Evolutionary conservation across 106 monocot species (phyloP), one percentile per base, ranked within the genome.

Genomic region (Vanilla planifolia): DNA sequence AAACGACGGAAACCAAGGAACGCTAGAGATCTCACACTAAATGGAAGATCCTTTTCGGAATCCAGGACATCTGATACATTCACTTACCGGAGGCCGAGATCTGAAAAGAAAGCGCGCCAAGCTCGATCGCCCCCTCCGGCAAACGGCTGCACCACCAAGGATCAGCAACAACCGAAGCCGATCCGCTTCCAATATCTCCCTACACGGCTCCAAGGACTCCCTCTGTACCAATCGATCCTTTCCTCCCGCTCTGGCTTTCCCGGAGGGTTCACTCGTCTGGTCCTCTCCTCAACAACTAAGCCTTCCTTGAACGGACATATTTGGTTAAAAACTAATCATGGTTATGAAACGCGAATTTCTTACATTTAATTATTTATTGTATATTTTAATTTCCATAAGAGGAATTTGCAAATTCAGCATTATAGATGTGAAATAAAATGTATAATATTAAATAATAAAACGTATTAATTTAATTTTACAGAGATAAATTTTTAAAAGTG

Each of bases 71-170:
- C 42, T 15, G 60, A 21, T 6, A 0, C 7, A 26, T 26, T n/a
- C 14, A 43, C 60, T 61, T 42, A 61, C 60, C 27, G 36, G 23
- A 43, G 39, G 22, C 41, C 22, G n/a, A 61, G 60, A 61, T 61
- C 60, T 59, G 8, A 23, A 7, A 20, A 32, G 53, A 2, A 16
- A 55, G 16, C 29, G 32, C 30, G 28, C 30, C 53, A 32, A 55
- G 28, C 13, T 11, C 32, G 3, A 16, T 30, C 8, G 32, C 53
- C 30, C 2, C 30, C 13, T 57, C 20, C 5, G 53, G 34, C 57
- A 35, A 9, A 20, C 5, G 19, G 32, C 57, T 17, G 34, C 19
- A 8, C 35, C 35, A n/a, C 6, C 35, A 35, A 8, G 9, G 57
- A 34, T 5, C 34, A 9, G 35, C 29, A 2, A 32, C 27, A 13